These are phyloP conservation scores for Voacanga thouarsii DNA, from an alignment of 257 asterid species.

Conservation along the genomic window DNA sequence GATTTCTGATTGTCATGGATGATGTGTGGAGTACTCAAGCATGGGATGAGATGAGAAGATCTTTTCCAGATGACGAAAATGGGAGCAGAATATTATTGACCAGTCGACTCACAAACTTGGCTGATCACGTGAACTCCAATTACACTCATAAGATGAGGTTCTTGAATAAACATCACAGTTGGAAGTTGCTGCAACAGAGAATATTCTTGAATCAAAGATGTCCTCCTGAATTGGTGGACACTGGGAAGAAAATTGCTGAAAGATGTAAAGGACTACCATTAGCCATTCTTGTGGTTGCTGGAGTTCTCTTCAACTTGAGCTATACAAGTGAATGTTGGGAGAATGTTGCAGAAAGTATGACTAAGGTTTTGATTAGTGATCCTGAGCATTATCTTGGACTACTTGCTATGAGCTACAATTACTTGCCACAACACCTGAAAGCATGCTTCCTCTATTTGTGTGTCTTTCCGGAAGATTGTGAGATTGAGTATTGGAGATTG, in stretches of 20 bases:
- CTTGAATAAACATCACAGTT: neutral
- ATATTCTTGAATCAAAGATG: neutral
- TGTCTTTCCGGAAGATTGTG: constrained; percentile 34
- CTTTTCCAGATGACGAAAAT: constrained; percentile 1
- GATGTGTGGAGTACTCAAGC: neutral
- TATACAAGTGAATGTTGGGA: neutral
- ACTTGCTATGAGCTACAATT: constrained; percentile 22
- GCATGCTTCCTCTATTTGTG: constrained; percentile 36
- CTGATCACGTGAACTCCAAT: neutral
- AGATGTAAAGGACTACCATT: neutral
- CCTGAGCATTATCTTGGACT: constrained; percentile 7
- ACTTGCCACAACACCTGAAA: constrained; percentile 35
- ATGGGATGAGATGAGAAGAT: neutral
- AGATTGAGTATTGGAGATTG: constrained; percentile 28
- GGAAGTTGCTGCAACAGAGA: neutral
- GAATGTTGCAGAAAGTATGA: neutral
- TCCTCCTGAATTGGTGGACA: neutral
- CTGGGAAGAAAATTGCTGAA: neutral
- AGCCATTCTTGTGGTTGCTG: constrained; percentile 5
- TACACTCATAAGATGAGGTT: neutral
- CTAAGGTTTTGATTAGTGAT: neutral
- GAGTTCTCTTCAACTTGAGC: neutral
- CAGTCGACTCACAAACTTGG: neutral
- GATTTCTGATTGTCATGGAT: constrained; percentile 2
- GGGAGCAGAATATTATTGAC: neutral